A percentile compares a stretch with the other conserved stretches of the same genome.
Evolutionary conservation across 306 rosid species (phyloP).

Genomic region (Acmispon strigosus): DNA sequence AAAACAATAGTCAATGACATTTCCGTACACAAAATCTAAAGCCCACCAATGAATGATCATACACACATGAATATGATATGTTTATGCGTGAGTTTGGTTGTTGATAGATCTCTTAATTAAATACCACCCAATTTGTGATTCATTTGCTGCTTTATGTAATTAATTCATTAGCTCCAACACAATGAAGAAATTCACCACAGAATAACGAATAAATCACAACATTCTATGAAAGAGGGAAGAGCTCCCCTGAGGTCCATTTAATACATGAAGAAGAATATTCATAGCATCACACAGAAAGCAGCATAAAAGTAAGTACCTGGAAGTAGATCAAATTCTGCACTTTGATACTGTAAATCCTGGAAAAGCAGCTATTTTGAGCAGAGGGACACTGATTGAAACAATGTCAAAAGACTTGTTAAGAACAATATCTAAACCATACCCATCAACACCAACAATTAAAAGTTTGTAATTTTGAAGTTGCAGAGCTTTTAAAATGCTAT

Average conservation of each 20-base stretch:
- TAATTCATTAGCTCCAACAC: too few relatives aligned
- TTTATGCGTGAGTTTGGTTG: background rate
- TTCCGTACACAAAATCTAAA: slow-evolving; percentile 30
- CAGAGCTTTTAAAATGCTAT: background rate
- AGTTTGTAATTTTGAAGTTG: slow-evolving; percentile 16
- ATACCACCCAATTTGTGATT: too few relatives aligned
- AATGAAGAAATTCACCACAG: background rate
- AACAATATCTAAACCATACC: slow-evolving; percentile 5
- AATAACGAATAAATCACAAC: too few relatives aligned
- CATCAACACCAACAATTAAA: slow-evolving; percentile 4
- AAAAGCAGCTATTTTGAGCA: background rate
- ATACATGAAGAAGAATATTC: slow-evolving; percentile 25
- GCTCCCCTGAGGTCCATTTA: background rate
- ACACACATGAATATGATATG: background rate
- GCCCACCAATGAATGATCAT: background rate
- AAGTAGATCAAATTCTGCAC: slow-evolving; percentile 11
- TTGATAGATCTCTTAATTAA: background rate
- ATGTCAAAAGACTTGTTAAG: too few relatives aligned
- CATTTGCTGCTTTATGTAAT: too few relatives aligned
- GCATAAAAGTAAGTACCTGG: slow-evolving; percentile 20
- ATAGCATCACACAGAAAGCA: slow-evolving; percentile 18
- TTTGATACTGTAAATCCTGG: background rate
- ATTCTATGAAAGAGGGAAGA: too few relatives aligned
- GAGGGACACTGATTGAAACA: background rate
- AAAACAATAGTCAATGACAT: slow-evolving; percentile 24